phyloP scores from a whole-genome alignment of 139 green algal genomes.

The Auxenochlorella protothecoides region DNA sequence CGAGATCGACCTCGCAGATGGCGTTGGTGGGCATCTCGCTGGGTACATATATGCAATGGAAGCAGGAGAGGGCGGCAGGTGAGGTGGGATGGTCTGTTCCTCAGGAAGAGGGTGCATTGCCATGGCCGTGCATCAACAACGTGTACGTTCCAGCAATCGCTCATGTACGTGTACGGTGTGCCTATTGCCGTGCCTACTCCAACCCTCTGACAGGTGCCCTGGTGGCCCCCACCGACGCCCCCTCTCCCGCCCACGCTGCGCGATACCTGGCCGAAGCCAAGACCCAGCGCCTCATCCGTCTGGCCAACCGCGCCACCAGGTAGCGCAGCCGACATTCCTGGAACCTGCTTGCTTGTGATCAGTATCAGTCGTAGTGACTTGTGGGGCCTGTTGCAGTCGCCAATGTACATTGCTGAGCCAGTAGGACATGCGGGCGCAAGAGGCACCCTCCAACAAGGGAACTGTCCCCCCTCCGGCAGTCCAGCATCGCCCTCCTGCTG shows the following conservation, averaged over 20 bases:
- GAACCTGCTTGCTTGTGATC: too few species aligned
- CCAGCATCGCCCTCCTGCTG: too few species aligned
- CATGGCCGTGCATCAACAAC: background rate
- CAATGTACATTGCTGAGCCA: too few species aligned
- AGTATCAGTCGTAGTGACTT: too few species aligned
- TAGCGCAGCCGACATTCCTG: background rate
- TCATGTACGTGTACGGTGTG: background rate
- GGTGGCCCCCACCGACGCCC: background rate
- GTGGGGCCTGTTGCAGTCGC: too few species aligned
- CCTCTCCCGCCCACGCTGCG: constrained; percentile 13
- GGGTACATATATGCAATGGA: constrained; percentile 8
- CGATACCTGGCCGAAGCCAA: constrained; percentile 20
- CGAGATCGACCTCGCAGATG: constrained; percentile 14
- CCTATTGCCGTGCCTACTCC: background rate
- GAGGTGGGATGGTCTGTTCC: background rate
- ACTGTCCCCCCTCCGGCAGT: too few species aligned
- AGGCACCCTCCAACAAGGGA: too few species aligned
- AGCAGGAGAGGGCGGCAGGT: constrained; percentile 14
- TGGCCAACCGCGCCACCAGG: constrained; percentile 10
- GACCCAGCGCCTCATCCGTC: constrained; percentile 15
- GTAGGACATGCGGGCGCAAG: too few species aligned
- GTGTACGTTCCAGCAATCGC: background rate
- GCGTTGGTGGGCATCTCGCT: constrained; percentile 14
- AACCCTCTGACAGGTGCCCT: background rate
- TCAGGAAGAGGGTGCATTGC: background rate